A percentile compares a stretch with the other conserved stretches of the same genome.
Conservation (phyloP, 139 green algal genomes). For the Tetradesmus obliquus region DNA sequence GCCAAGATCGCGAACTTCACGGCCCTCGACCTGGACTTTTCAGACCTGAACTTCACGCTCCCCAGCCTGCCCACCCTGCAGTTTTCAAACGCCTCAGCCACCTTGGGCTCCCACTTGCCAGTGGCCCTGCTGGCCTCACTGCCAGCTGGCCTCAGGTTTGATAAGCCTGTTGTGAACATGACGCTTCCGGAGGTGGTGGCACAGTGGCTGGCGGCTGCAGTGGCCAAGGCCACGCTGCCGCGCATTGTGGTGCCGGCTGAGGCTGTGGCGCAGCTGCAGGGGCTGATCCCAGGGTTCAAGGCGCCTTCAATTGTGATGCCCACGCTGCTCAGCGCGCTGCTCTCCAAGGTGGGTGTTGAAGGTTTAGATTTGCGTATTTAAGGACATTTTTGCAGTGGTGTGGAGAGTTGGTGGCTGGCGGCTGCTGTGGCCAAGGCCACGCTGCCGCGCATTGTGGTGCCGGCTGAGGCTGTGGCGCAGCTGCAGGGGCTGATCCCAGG, state of each 20-base stretch:
- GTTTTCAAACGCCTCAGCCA: background rate
- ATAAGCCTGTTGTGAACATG: background rate
- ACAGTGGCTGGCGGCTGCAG: background rate
- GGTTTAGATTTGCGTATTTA: background rate
- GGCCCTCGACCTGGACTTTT: background rate
- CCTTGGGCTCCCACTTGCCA: background rate
- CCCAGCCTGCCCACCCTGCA: background rate
- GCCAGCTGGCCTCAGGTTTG: background rate
- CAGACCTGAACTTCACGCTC: background rate
- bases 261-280: background rate
- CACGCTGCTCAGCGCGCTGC: background rate
- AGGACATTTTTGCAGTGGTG: too few species aligned
- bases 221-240: background rate
- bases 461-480: background rate
- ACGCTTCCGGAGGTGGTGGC: background rate
- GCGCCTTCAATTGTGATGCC: background rate
- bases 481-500: background rate
- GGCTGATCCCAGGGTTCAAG: background rate
- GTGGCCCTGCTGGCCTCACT: background rate
- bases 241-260: background rate
- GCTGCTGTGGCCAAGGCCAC: background rate
- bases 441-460: background rate
- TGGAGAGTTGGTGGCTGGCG: background rate
- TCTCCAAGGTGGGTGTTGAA: background rate
- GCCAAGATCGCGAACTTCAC: slow-evolving; percentile 1